A percentile compares a stretch with the other conserved stretches of the same genome.
These are phyloP conservation scores for Manihot esculenta DNA, from an alignment of 441 rosid species.

Conservation along the genomic window DNA sequence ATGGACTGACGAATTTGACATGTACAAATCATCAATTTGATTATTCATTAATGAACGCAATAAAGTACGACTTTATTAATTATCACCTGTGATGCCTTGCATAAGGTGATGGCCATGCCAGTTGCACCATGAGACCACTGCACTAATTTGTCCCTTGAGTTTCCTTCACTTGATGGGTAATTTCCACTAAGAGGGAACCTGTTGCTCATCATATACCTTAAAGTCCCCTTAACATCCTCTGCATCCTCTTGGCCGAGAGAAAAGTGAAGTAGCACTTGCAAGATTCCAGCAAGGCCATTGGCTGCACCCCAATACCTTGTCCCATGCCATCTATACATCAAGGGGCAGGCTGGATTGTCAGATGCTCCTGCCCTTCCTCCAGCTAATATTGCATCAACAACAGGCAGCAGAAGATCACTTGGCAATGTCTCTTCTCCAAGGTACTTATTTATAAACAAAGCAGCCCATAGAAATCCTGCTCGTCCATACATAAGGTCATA, in stretches of 20 bases:
- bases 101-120: conserved; percentile 60
- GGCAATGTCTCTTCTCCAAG: conserved; percentile 57
- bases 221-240: conserved; percentile 67
- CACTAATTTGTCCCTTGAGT: conserved; percentile 74
- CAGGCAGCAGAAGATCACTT: conserved; percentile 47
- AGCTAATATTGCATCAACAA: conserved; percentile 68
- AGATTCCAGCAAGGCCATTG: conserved; percentile 82
- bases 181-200: conserved; percentile 75
- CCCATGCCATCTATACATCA: conserved; percentile 90
- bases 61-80: background rate
- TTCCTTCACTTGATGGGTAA: conserved; percentile 88
- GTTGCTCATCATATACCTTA: conserved; percentile 80
- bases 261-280: conserved; percentile 74
- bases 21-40: background rate
- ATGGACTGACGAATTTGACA: background rate
- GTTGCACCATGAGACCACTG: conserved; percentile 92
- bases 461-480: conserved; percentile 89
- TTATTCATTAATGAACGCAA: background rate
- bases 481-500: conserved; percentile 85
- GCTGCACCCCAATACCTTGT: conserved; percentile 94
- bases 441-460: conserved; percentile 63
- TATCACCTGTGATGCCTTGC: conserved; percentile 71
- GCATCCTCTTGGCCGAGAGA: conserved; percentile 48
- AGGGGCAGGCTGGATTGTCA: conserved; percentile 61
- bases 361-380: conserved; percentile 91